Evolutionary conservation across 192 early-diverging fungal species (phyloP), one percentile per base, ranked within the genome.

Genomic region (Glomus cerebriforme): DNA sequence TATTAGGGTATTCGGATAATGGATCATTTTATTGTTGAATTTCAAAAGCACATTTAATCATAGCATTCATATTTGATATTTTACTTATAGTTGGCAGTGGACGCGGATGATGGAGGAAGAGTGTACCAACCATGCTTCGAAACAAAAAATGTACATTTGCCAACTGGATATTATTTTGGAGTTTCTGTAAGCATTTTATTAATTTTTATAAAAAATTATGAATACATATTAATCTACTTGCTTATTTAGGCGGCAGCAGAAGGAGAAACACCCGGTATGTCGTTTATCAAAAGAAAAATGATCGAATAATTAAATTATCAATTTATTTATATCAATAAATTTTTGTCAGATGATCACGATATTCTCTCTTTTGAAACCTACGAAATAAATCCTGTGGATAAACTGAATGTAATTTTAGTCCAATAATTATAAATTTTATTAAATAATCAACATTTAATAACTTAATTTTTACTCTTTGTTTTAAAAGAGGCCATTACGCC

Each of bases 151-250:
- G 73, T 94, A 22, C 71, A 86, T 19, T 75, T 95, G 34, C 94
- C 94, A 4, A 81, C 88, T 47, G 91, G 90, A 45, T 91, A 95
- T 76, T 86, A 92, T 80, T 95, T 95, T 88, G 94, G 93, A 37
- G 35, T 93, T 7, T 87, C 88, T 34, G 90, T 87, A 84, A 76
- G 83, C 65, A 37, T 35, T 67, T 54, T 29, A 26, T 27, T 47
- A 27, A 29, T 75, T 9, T 26, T 34, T 59, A 27, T 43, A 39
- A 19, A 39, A n/a, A 35, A 29, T 70, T n/a, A 13, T 70, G 10
- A 70, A 39, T 68, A 22, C 2, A 39, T 79, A 32, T 43, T 39
- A 49, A 83, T 82, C 3, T 19, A 32, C 59, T 82, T 77, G 35
- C 60, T 26, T 10, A 80, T 78, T 67, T 67, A 59, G 81, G 81